Conservation (phyloP, 2,329 filamentous ascomycete species). For the Claviceps capensis region DNA sequence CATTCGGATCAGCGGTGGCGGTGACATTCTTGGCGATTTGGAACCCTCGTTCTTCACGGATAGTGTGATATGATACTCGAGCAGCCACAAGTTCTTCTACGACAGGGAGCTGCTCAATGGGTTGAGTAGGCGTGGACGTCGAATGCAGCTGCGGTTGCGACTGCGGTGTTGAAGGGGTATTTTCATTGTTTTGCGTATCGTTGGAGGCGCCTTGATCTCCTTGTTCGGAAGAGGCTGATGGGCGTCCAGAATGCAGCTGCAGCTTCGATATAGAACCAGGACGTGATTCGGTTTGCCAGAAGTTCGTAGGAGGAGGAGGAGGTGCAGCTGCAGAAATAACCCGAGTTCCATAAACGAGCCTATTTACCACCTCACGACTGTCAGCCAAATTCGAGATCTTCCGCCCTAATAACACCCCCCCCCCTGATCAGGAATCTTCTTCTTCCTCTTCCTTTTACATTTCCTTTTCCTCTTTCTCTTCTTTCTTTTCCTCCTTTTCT, state of each 20-base stretch:
- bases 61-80: constrained; percentile 65
- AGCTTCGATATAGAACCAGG: constrained; percentile 29
- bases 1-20: constrained; percentile 55
- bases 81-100: constrained; percentile 60
- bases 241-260: constrained; percentile 27
- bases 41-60: constrained; percentile 77
- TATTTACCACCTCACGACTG: constrained; percentile 14
- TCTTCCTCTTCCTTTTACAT: neutral
- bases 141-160: constrained; percentile 13
- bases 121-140: constrained; percentile 18
- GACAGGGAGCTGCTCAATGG: constrained; percentile 32
- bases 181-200: constrained; percentile 23
- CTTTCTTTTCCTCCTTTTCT: neutral
- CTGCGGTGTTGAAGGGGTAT: constrained; percentile 6
- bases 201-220: constrained; percentile 13
- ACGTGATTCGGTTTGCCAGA: constrained; percentile 29
- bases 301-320: constrained; percentile 31
- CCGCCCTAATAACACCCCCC: too few relatives aligned
- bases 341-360: constrained; percentile 54
- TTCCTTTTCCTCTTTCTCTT: neutral
- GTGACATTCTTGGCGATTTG: constrained; percentile 66
- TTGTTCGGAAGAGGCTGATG: constrained; percentile 27
- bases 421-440: neutral
- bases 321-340: constrained; percentile 37
- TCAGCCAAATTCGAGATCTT: neutral